phyloP scores from a whole-genome alignment of 2,329 filamentous ascomycete species.

The Aquanectria penicillioides region DNA sequence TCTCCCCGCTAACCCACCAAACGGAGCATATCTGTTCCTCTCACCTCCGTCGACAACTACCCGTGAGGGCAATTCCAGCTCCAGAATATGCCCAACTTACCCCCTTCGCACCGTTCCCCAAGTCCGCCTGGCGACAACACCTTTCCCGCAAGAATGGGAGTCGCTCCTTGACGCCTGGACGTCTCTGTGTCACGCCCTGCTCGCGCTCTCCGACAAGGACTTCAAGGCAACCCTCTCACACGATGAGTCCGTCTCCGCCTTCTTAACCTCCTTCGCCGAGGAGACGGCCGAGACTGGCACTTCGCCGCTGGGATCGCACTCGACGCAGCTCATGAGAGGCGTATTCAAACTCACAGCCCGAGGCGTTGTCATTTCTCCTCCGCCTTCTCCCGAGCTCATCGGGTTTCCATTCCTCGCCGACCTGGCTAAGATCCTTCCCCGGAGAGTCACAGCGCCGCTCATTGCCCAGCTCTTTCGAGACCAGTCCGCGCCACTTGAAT shows the following conservation, averaged over 20 bases:
- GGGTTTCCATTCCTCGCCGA: constrained; percentile 76
- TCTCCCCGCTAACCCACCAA: not conserved
- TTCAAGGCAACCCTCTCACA: constrained; percentile 63
- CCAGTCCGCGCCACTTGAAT: constrained; percentile 60
- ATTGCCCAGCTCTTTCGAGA: constrained; percentile 61
- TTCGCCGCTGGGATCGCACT: constrained; percentile 49
- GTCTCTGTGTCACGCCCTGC: constrained; percentile 70
- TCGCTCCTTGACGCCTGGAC: constrained; percentile 82
- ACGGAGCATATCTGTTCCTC: not conserved
- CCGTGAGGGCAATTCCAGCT: constrained; percentile 2
- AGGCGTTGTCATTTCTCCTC: constrained; percentile 55
- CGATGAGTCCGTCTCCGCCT: constrained; percentile 68
- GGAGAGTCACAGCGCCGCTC: constrained; percentile 66
- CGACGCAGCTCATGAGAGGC: constrained; percentile 65
- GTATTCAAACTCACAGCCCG: constrained; percentile 73
- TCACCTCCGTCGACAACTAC: not conserved
- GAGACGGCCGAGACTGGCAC: constrained; percentile 56
- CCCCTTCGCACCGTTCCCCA: constrained; percentile 82
- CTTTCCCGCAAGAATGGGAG: constrained; percentile 80
- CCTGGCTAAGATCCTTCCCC: constrained; percentile 73
- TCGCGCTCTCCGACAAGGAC: constrained; percentile 65
- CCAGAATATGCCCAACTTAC: constrained; percentile 64
- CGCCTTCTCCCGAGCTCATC: constrained; percentile 60
- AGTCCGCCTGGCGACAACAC: constrained; percentile 70
- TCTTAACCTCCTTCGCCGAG: constrained; percentile 75